Conservation (phyloP, 306 rosid genomes). For the Potentilla sterilis region DNA sequence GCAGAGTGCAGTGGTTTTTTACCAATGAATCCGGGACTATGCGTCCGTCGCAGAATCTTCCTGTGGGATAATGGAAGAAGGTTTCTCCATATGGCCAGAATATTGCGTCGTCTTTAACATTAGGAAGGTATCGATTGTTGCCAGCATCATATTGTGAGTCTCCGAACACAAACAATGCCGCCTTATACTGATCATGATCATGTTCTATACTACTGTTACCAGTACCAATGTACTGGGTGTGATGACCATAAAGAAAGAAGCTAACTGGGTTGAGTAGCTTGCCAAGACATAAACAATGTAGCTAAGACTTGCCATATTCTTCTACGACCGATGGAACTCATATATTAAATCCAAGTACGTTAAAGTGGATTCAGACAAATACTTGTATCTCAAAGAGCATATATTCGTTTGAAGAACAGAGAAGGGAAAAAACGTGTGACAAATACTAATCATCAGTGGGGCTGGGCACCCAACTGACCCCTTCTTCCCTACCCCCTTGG, state of each 20-base stretch:
- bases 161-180: slow-evolving; percentile 38
- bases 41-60: background rate
- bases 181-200: background rate
- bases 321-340: background rate
- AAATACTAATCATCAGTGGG: too few species aligned
- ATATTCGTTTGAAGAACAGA: too few species aligned
- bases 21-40: background rate
- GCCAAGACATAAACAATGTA: background rate
- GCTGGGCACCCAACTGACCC: too few species aligned
- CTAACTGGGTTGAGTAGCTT: background rate
- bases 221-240: background rate
- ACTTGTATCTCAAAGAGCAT: too few species aligned
- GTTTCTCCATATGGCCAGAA: background rate
- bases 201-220: background rate
- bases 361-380: too few species aligned
- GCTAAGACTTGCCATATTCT: background rate
- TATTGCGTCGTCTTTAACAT: background rate
- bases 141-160: slow-evolving; percentile 38
- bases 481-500: too few species aligned
- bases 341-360: too few species aligned
- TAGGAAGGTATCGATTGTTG: slow-evolving; percentile 36
- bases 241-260: background rate
- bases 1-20: too few species aligned
- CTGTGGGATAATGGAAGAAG: background rate
- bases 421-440: too few species aligned